Evolutionary conservation across 495 filamentous ascomycete genomes (phyloP).

Genomic region (Pyrenula massariospora): DNA sequence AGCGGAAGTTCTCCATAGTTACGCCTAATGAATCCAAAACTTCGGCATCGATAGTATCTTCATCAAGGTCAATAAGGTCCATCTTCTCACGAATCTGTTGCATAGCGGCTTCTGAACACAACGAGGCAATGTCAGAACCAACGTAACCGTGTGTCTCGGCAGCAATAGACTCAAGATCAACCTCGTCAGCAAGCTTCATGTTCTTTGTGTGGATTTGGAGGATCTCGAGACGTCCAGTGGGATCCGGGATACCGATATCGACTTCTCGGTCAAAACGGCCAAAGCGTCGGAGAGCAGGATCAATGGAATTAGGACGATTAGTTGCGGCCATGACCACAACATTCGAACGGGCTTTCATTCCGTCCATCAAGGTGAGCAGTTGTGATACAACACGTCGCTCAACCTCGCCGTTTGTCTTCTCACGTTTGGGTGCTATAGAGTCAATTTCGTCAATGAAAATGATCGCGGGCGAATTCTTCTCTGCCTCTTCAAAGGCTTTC

Average conservation of each 20-base stretch:
- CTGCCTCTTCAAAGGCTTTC: conserved; percentile 96
- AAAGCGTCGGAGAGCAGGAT: conserved; percentile 85
- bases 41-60: conserved; percentile 98
- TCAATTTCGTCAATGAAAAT: conserved; percentile 99
- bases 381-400: conserved; percentile 97
- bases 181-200: conserved; percentile 97
- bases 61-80: conserved; percentile 97
- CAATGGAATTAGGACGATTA: conserved; percentile 93
- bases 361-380: conserved; percentile 95
- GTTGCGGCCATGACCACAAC: conserved; percentile 98
- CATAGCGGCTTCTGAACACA: conserved; percentile 98
- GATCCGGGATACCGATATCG: conserved; percentile 95
- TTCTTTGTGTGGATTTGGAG: conserved; percentile 99
- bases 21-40: conserved; percentile 96
- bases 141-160: conserved; percentile 98
- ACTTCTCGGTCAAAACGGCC: conserved; percentile 98
- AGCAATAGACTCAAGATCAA: conserved; percentile 92
- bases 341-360: conserved; percentile 98
- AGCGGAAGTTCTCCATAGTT: conserved; percentile 99
- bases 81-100: conserved; percentile 99
- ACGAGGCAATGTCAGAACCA: conserved; percentile 95
- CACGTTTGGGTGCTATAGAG: conserved; percentile 97
- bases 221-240: conserved; percentile 97
- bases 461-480: conserved; percentile 98
- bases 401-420: conserved; percentile 99